Evolutionary conservation across 2,329 filamentous ascomycete genomes (phyloP), one percentile per base, ranked within the genome.

Genomic region (Penicillium sp.): DNA sequence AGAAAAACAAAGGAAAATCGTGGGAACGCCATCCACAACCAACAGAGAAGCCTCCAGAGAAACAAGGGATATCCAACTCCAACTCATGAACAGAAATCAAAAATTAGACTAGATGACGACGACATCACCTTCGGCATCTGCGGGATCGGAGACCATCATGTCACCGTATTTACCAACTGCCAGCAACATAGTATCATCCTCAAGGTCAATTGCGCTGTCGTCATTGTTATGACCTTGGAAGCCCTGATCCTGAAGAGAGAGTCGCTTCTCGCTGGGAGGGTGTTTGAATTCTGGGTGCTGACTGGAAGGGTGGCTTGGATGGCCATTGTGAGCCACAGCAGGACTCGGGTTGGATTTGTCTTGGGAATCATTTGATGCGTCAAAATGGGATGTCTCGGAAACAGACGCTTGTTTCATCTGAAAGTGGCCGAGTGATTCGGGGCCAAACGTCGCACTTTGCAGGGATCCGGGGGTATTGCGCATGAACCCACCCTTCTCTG

Each of bases 401-500:
- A 52, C 57, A 23, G 59, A 33, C 23, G 60, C 59, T 25, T 66
- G 63, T 48, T 66, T 72, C 31, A 65, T 44, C 5, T 64, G 60
- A 45, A 67, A 64, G 33, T 59, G 58, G 16, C 56, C 65, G n/a
- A 65, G 50, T 3, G 65, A 65, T 54, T 73, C 64, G 0, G 62
- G 41, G 7, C 60, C 63, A 45, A 71, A 63, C 1, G 55, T 61
- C 21, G 68, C 63, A 41, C 61, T 67, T 45, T 70, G 71, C 48
- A 74, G 57, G 25, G 70, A 69, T 43, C 66, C 69, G 2, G 76
- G 76, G 3, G 74, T 73, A 60, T 81, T 79, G 33, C 81, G 81
- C 79, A 97, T 87, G 70, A 97, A 97, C 0, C 93, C 93, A 50
- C 92, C 93, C 66, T 92, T 87, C 68, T 95, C 91, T 0, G 91